A percentile compares a stretch with the other conserved stretches of the same genome.
These are phyloP conservation scores for Speleostelium caveatum DNA, from an alignment of 78 protist genomes.

Conservation along the genomic window DNA sequence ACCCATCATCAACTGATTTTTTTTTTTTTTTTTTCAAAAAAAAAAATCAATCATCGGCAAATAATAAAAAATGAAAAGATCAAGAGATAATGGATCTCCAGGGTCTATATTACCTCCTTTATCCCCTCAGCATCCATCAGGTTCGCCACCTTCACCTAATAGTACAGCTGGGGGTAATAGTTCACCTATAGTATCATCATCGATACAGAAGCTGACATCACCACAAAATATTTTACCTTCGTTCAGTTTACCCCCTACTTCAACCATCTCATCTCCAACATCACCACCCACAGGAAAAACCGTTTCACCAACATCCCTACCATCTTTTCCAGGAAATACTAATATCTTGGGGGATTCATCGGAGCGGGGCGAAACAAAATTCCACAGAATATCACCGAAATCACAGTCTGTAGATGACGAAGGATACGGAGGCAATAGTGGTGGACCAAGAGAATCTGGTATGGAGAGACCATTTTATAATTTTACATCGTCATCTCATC, in stretches of 20 bases:
- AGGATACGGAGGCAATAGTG: too few species aligned
- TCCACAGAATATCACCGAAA: too few species aligned
- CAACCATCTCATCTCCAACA: background rate
- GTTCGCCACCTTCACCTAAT: background rate
- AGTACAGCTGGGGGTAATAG: background rate
- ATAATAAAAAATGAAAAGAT: slow-evolving; percentile 10
- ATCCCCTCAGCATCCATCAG: background rate
- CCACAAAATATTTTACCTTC: background rate
- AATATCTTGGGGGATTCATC: too few species aligned
- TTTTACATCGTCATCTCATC: too few species aligned
- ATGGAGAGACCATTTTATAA: too few species aligned
- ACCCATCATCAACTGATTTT: too few species aligned
- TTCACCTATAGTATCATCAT: background rate
- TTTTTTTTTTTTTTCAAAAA: background rate
- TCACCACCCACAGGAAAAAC: background rate
- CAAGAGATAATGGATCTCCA: slow-evolving; percentile 15
- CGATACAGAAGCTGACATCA: background rate
- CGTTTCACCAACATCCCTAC: background rate
- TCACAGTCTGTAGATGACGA: too few species aligned
- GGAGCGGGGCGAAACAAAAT: too few species aligned
- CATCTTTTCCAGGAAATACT: too few species aligned
- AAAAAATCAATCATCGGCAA: background rate
- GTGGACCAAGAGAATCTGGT: too few species aligned
- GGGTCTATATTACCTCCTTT: background rate
- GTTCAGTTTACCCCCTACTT: background rate